Base-by-base conservation (phyloP, 1,284 basidiomycete species). In the Thelephora terrestris region DNA sequence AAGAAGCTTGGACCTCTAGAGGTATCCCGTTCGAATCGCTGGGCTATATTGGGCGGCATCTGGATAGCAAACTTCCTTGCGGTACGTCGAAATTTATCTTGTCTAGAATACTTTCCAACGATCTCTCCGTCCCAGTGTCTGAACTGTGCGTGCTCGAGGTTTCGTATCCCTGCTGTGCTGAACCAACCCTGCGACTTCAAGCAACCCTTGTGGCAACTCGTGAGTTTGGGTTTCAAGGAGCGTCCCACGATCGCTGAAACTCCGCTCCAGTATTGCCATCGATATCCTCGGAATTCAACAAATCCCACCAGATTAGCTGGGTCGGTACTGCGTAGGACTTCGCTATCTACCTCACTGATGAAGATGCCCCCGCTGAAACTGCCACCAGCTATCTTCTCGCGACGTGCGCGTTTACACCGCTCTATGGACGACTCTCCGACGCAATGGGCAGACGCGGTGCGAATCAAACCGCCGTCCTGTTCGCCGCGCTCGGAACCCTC, bases 291-390 rank as follows among this genome's bases (percentile, higher is more conserved):
- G 84, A 88, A 45, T 90, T 88, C 56, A 66, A 82, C 50, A 78
- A 75, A 56, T 81, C 84, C 7, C 81, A 90, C 58, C 81, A 90
- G 64, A 81, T 82, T 2, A 83, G 81, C 57, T 88, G 86, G 86
- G 71, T 88, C 5, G 85, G 85, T 45, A 88, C 85, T 32, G 71
- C 82, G 81, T 86, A 65, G 55, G 71, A 65, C 1, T 3, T 9
- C 12, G 16, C 45, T 45, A 47, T 39, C 29, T 47, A 25, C 39
- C 7, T n/a, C 20, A 29, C 47, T 43, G 42, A 27, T 21, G 23
- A 24, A 48, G 36, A 45, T 49, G 25, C 4, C 25, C 25, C 25
- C 4, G 9, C 25, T 27, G 25, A 27, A 9, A 27, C 36, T 43
- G 50, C 25, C 20, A 18, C 40, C 52, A 85, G 82, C 16, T 90